Base-by-base conservation (phyloP, 805 yeast genomes). In the Nakazawaea ernobii region DNA sequence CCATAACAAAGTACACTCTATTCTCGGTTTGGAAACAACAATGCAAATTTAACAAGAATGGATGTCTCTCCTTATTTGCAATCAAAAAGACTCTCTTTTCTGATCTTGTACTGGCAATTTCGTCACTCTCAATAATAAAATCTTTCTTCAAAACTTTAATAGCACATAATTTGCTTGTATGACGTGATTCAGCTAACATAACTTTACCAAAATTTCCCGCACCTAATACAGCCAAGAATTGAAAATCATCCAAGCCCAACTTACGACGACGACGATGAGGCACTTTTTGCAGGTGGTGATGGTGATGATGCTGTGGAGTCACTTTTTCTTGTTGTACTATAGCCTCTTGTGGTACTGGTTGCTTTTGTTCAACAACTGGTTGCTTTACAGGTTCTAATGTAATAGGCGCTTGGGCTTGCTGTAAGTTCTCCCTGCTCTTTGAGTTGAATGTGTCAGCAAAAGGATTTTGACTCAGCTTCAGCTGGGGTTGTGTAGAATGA, bases 171-270 rank as follows among this genome's bases (percentile, higher is more conserved):
- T 80, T 78, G 45, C 79, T 77, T 0, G 92, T 82, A 52, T 83
- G 85, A 61, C 92, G 83, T 13, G 96, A 86, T 67, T 92, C 96
- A 1, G 97, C 98, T 55, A 94, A 76, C 91, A 94, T 88, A 48
- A 94, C 99, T 62, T 94, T 94, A 67, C 99, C 99, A 64, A 94
- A 94, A 65, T 94, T 94, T 69, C 99, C 99, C 63, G 91, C 94
- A 58, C 99, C 99, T 49, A 94, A 75, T 8, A 94, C 99, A 8
- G 97, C 95, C 55, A 94, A 68, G 60, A 94, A 86, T 56, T 88
- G 85, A 74, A 94, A 94, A 66, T 94, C 98, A 63, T 94, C 98
- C 49, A 94, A 74, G 0, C 99, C 97, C 48, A 91, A 80, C 64
- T 82, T 84, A 58, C 85, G 80, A 55, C 88, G 80, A 45, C 63